A percentile compares a stretch with the other conserved stretches of the same genome.
Conservation (phyloP, 169 alveolate genomes). For the Amoebophrya sp. region DNA sequence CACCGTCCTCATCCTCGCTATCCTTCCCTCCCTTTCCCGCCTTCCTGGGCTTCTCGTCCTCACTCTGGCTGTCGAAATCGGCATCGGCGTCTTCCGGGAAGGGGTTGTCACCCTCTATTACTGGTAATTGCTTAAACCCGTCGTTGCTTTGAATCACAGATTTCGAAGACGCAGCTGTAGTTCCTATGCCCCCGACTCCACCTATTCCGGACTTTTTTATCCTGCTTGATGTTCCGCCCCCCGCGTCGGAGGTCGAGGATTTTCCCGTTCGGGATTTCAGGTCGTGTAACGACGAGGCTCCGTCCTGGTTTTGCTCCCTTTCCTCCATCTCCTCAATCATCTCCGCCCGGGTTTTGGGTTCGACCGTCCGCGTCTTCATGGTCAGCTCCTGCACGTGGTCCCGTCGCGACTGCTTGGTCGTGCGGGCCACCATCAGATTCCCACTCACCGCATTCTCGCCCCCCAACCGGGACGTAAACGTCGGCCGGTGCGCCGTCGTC, state of each 20-base stretch:
- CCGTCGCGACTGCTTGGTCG: not conserved
- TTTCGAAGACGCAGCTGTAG: too few species aligned
- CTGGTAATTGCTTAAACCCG: not conserved
- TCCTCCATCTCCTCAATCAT: slow-evolving; percentile 34
- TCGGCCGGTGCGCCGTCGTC: slow-evolving; percentile 53
- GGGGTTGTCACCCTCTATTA: slow-evolving; percentile 22
- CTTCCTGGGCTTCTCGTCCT: not conserved
- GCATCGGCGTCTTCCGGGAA: slow-evolving; percentile 34
- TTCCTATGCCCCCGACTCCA: too few species aligned
- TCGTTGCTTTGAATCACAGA: too few species aligned
- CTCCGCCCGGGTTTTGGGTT: slow-evolving; percentile 1
- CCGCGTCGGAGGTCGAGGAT: too few species aligned
- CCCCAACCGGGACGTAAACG: slow-evolving; percentile 46
- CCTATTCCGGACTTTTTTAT: too few species aligned
- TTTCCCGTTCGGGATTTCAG: too few species aligned
- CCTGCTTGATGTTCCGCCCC: too few species aligned
- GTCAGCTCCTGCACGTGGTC: slow-evolving; percentile 38
- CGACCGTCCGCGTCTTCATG: slow-evolving; percentile 29
- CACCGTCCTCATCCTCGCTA: not conserved
- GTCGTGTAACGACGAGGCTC: not conserved
- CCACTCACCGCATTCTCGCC: slow-evolving; percentile 44
- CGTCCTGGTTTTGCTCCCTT: slow-evolving; percentile 8
- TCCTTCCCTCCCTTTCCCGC: not conserved
- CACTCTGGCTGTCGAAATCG: not conserved
- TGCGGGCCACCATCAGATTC: not conserved